phyloP scores from a whole-genome alignment of 2,329 filamentous ascomycete species.

The Neopestalotiopsis sp. region DNA sequence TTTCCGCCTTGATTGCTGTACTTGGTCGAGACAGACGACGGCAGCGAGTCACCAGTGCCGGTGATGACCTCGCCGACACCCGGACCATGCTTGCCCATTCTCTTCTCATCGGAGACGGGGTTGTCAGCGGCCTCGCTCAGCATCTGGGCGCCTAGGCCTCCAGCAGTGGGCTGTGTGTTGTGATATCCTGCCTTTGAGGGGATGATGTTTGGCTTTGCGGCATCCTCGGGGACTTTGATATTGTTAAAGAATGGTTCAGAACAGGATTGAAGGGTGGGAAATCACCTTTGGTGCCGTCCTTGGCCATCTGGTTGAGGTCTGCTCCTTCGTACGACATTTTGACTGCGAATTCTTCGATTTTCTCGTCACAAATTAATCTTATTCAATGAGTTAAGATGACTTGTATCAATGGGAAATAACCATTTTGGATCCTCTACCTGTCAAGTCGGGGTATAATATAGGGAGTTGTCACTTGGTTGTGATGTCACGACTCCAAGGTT shows the following conservation, averaged over 20 bases:
- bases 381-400: too few species aligned
- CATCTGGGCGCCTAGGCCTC: not conserved
- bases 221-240: slow-evolving; percentile 6
- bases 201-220: slow-evolving; percentile 2
- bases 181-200: not conserved
- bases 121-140: slow-evolving; percentile 7
- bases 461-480: not conserved
- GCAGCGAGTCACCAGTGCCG: not conserved
- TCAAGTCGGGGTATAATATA: not conserved
- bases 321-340: slow-evolving; percentile 10
- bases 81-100: not conserved
- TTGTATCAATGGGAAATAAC: too few species aligned
- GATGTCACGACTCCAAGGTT: slow-evolving; percentile 13
- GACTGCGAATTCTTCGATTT: too few species aligned
- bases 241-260: too few species aligned
- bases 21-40: not conserved
- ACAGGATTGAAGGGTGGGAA: too few species aligned
- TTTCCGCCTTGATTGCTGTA: not conserved
- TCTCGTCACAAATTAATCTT: too few species aligned
- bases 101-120: slow-evolving; percentile 7
- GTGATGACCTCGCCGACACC: slow-evolving; percentile 6
- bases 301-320: slow-evolving; percentile 10
- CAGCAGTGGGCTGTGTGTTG: not conserved
- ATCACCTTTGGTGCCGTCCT: slow-evolving; percentile 7
- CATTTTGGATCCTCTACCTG: too few species aligned